These are phyloP conservation scores for Euryodendron excelsum DNA, from an alignment of 148 eudicot species.

Conservation along the genomic window DNA sequence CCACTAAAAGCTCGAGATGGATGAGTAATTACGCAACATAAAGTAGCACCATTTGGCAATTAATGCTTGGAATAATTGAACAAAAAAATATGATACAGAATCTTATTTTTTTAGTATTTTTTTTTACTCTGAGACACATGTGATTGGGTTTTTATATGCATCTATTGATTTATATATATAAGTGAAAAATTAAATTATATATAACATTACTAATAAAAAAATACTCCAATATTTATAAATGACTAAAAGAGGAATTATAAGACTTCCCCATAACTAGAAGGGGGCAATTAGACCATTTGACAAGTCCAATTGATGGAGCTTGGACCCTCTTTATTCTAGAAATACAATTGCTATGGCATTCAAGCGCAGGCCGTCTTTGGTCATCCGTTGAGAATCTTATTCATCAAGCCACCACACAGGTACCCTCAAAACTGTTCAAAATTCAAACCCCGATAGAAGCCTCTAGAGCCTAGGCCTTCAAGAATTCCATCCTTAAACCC, in stretches of 20 bases:
- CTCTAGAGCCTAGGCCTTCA: constrained; percentile 24
- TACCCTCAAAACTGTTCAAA: constrained; percentile 3
- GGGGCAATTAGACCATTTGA: neutral
- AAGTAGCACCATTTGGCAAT: too few relatives aligned
- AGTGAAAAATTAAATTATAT: too few relatives aligned
- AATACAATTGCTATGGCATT: neutral
- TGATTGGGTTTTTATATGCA: too few relatives aligned
- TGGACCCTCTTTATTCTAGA: constrained; percentile 11
- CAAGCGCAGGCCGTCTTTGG: neutral
- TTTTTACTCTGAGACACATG: too few relatives aligned
- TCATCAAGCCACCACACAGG: constrained; percentile 6
- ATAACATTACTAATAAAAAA: neutral
- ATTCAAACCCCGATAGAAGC: constrained; percentile 14
- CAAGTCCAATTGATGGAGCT: neutral
- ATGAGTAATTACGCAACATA: too few relatives aligned
- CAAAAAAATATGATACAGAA: too few relatives aligned
- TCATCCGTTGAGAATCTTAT: constrained; percentile 10
- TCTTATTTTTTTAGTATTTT: too few relatives aligned
- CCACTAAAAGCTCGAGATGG: too few relatives aligned
- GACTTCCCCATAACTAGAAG: neutral
- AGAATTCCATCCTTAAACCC: neutral
- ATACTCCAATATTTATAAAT: neutral
- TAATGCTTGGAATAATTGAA: too few relatives aligned
- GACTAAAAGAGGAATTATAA: neutral
- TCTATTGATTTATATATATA: too few relatives aligned